Evolutionary conservation across 2,329 filamentous ascomycete genomes (phyloP), one percentile per base, ranked within the genome.

Genomic region (Plenodomus tracheiphilus): DNA sequence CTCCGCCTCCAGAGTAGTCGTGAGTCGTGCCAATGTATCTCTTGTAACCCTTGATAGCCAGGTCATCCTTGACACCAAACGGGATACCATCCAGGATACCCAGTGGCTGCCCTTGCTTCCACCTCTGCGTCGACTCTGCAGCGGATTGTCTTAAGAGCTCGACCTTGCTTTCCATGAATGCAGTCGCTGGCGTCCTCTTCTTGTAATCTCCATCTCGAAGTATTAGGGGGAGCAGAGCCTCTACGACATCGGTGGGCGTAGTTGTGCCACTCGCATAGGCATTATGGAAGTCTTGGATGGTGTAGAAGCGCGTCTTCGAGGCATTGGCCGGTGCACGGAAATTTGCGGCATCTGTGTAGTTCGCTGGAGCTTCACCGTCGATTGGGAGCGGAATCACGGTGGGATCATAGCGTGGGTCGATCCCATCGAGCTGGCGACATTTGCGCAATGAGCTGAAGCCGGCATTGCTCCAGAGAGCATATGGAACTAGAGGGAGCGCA

Each of bases 51-150:
- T 83, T 79, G 25, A 91, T 76, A 55, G 87, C 80, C 15, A 86
- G 80, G 64, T 96, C 90, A 65, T 95, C 91, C 74, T 96, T 96
- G 61, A 94, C 83, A 0, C 86, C 88, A 41, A 95, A 82, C 0
- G 91, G 91, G 1, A 96, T 84, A 11, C 91, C 91, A 62, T 96
- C 91, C 7, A 96, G 75, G 4, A 89, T 75, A 11, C 89, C 80
- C 15, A 91, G 70, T 0, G 85, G 80, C 53, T 80, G 79, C 0
- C 88, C 87, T 15, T 79, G 75, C 49, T 83, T 82, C 71, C 88
- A 96, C 39, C 91, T 79, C 65, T 82, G 77, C 0, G 90, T 88
- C 1, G 90, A 94, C 7, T 82, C 87, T 59, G 80, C 80, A 0
- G 91, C 91, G 1, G 89, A 86, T 30, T 81, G 80, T 4, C 85